Evolutionary conservation across 768 basidiomycete genomes (phyloP), one percentile per base, ranked within the genome.

Genomic region (Lactarius indigo): DNA sequence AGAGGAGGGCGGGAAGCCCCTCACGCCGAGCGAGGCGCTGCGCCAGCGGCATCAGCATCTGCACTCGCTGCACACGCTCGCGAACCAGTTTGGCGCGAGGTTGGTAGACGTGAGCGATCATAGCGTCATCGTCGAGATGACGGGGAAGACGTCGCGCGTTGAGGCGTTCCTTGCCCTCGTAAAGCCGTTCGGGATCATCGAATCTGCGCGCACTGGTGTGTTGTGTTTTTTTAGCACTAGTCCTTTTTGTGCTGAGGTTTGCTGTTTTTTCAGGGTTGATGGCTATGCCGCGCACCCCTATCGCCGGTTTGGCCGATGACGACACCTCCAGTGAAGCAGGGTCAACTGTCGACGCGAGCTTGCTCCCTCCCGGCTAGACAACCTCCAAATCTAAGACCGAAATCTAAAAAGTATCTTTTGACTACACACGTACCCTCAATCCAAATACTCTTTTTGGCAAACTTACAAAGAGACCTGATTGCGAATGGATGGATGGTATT

Each of bases 201-300:
- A 99, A 80, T 90, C 94, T 33, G 96, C 97, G 26, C 81, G 97
- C 63, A 95, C 94, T 39, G 96, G 96, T 96, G 68, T 65, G 85
- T 80, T 12, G 39, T 62, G 1, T 59, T 17, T 42, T 20, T 57
- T 33, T 61, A 41, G 20, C 1, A 20, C 3, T 31, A 33, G 18
- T 26, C 12, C 20, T 6, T 57, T 28, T 8, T 42, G 13, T 37
- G 55, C 9, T 56, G 55, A 56, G 15, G 15, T 17, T 39, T 39
- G 37, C 37, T 39, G 37, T 39, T 39, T 37, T 37, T 39, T 6
- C 68, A 96, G 96, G 96, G 74, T 79, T 92, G 44, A 99, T 99
- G 96, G 96, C 92, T 7, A 97, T 99, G 92, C 97, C 97, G 5
- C 86, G 97, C 68, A 97, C 97, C 6, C 96, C 96, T 2, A 91